Conservation (phyloP, 768 basidiomycete genomes). For the Boletus rex-veris region DNA sequence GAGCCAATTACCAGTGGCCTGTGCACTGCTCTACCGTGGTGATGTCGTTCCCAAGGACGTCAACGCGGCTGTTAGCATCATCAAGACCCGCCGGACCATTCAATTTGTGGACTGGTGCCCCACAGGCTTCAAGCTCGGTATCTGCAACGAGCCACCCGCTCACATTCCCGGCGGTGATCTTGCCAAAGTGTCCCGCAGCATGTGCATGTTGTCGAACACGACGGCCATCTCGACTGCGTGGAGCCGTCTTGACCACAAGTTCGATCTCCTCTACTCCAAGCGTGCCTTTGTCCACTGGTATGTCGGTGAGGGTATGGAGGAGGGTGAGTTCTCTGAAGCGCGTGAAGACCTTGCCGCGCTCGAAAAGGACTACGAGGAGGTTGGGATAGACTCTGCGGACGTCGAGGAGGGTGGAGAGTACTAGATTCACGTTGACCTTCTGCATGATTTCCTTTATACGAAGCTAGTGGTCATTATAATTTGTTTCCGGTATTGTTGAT, state of each 20-base stretch:
- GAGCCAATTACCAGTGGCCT: conserved; percentile 46
- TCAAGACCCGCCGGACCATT: conserved; percentile 78
- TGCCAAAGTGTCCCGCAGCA: conserved; percentile 68
- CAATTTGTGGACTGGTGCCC: conserved; percentile 80
- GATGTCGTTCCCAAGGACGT: conserved; percentile 79
- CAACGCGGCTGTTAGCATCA: conserved; percentile 67
- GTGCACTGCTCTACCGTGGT: conserved; percentile 69
- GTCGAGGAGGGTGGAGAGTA: conserved; percentile 50
- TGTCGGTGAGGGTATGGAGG: conserved; percentile 78
- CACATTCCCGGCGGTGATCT: conserved; percentile 74
- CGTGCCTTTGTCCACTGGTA: conserved; percentile 58
- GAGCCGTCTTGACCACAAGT: conserved; percentile 75
- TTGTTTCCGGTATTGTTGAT: conserved; percentile 25
- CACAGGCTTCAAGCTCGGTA: conserved; percentile 76
- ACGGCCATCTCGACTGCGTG: conserved; percentile 71
- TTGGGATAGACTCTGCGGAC: conserved; percentile 53
- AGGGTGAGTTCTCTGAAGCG: conserved; percentile 98
- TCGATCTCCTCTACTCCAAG: conserved; percentile 74
- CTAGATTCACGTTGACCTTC: conserved; percentile 26
- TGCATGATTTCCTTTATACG: conserved; percentile 22
- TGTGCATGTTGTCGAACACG: conserved; percentile 80
- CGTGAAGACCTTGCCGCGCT: conserved; percentile 99
- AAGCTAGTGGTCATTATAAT: conserved; percentile 32
- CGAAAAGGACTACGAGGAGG: conserved; percentile 95
- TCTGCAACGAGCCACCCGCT: conserved; percentile 76